Conservation (phyloP, 768 basidiomycete genomes). For the Pisolithus sp. region DNA sequence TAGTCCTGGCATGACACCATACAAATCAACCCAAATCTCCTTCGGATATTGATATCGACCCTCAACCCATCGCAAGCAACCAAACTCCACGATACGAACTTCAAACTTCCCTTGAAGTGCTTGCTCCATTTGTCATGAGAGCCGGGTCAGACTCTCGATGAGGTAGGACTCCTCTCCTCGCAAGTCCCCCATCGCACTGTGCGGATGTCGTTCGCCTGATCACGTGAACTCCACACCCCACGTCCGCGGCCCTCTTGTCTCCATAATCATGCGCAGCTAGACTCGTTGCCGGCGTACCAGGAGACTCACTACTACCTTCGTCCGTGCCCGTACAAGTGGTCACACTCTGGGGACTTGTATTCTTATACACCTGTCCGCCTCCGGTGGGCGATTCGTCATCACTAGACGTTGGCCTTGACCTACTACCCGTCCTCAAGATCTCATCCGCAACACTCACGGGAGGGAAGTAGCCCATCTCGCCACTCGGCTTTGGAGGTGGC, state of each 20-base stretch:
- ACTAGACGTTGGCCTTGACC: neutral
- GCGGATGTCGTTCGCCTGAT: constrained; percentile 26
- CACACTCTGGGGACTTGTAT: constrained; percentile 3
- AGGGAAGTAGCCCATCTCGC: constrained; percentile 22
- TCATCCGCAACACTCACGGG: constrained; percentile 26
- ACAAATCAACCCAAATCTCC: neutral
- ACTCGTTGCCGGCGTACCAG: neutral
- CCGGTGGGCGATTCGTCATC: neutral
- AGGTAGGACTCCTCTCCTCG: constrained; percentile 22
- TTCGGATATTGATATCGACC: neutral
- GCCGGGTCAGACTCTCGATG: constrained; percentile 28
- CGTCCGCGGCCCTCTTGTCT: constrained; percentile 7
- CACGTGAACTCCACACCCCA: constrained; percentile 11
- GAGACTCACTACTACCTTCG: constrained; percentile 1
- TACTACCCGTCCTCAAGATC: constrained; percentile 27
- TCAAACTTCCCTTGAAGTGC: constrained; percentile 16
- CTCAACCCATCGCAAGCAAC: neutral
- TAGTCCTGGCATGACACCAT: neutral
- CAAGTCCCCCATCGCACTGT: constrained; percentile 19
- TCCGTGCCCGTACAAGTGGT: constrained; percentile 5
- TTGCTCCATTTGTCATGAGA: constrained; percentile 15
- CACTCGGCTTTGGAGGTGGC: constrained; percentile 8
- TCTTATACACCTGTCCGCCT: neutral
- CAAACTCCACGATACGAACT: neutral
- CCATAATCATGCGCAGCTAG: constrained; percentile 4